Conservation (phyloP, 2,329 filamentous ascomycete genomes). For the Pyrenochaeta sp. region DNA sequence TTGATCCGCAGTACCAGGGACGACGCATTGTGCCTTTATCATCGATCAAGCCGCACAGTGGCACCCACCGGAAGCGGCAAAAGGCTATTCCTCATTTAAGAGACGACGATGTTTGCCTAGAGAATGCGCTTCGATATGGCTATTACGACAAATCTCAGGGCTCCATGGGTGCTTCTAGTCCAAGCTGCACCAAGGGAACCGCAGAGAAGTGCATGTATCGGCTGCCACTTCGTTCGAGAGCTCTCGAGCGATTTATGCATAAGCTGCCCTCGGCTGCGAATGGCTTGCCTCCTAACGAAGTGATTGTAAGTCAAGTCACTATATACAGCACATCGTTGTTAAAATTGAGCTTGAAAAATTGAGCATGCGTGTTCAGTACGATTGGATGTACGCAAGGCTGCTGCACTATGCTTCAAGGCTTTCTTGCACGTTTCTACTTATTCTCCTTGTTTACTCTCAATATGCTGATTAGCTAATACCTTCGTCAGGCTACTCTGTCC, state of each 20-base stretch:
- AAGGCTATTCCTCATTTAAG: slow-evolving; percentile 31
- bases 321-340: neutral
- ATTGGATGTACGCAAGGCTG: too few relatives aligned
- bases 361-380: too few relatives aligned
- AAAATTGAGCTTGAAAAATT: neutral
- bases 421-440: too few relatives aligned
- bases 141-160: slow-evolving; percentile 33
- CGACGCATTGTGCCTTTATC: slow-evolving; percentile 48
- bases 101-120: slow-evolving; percentile 53
- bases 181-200: slow-evolving; percentile 21
- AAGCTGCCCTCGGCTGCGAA: slow-evolving; percentile 34
- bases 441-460: too few relatives aligned
- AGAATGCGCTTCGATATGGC: slow-evolving; percentile 56
- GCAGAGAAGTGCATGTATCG: slow-evolving; percentile 52
- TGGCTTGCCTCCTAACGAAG: slow-evolving; percentile 57
- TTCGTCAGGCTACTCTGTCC: slow-evolving; percentile 15
- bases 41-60: slow-evolving; percentile 45
- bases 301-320: slow-evolving; percentile 57
- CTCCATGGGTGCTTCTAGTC: neutral
- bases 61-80: slow-evolving; percentile 45
- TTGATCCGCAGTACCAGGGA: neutral
- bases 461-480: too few relatives aligned
- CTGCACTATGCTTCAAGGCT: too few relatives aligned
- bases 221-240: slow-evolving; percentile 42
- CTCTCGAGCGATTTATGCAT: slow-evolving; percentile 55